These are phyloP conservation scores for Tetrapisispora namnaoensis DNA, from an alignment of 805 yeast species.

Conservation along the genomic window DNA sequence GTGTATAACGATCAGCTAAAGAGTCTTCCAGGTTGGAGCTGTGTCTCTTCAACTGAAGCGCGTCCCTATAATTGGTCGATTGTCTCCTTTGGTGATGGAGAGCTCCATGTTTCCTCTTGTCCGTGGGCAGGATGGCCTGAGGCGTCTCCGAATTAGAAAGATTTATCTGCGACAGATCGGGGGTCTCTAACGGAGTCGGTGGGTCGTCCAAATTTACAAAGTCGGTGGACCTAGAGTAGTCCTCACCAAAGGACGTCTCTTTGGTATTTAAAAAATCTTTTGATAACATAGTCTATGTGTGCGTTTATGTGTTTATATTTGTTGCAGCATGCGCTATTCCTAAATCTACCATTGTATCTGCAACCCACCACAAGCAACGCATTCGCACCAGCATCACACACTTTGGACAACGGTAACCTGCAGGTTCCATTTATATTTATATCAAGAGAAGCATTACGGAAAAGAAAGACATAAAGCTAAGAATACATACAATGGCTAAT, in stretches of 20 bases:
- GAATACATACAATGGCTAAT: no score
- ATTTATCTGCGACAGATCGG: constrained; percentile 1
- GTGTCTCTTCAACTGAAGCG: constrained; percentile 5
- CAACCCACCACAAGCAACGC: no score
- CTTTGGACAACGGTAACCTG: no score
- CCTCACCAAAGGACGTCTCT: background rate
- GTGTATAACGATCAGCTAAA: background rate
- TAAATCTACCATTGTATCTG: no score
- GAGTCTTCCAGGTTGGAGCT: background rate
- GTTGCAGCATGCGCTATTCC: background rate
- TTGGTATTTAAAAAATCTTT: background rate
- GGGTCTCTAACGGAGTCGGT: constrained; percentile 15
- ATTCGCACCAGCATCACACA: no score
- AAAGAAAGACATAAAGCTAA: no score
- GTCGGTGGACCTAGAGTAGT: constrained; percentile 1
- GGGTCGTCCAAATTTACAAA: constrained; percentile 17
- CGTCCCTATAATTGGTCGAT: constrained; percentile 16
- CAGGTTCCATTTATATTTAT: no score
- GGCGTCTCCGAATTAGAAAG: background rate
- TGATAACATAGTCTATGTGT: background rate
- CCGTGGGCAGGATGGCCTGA: background rate
- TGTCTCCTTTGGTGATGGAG: constrained; percentile 6
- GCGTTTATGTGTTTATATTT: background rate
- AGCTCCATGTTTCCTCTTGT: no score
- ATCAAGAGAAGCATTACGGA: no score